A percentile compares a stretch with the other conserved stretches of the same genome.
Evolutionary conservation across 352 stramenopile genomes (phyloP).

Genomic region (Pythium graminicola): DNA sequence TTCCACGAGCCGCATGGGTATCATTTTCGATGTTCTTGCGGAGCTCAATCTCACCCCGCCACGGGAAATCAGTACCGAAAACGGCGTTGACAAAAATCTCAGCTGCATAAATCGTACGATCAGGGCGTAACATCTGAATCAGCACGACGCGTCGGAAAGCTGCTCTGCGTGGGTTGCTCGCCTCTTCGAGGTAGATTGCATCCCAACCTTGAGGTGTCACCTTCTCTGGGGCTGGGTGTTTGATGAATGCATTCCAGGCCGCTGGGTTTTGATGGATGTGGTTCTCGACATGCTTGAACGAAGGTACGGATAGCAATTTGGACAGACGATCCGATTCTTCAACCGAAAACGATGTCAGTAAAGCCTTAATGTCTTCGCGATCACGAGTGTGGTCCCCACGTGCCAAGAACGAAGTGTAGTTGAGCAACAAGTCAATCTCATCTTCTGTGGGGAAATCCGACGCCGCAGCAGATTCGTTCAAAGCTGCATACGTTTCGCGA

Average conservation of each 20-base stretch:
- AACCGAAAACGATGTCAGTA: conserved; percentile 53
- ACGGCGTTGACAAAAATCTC: conserved; percentile 71
- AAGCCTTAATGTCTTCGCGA: conserved; percentile 38
- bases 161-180: conserved; percentile 39
- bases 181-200: conserved; percentile 25
- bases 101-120: conserved; percentile 81
- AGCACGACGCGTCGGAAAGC: conserved; percentile 81
- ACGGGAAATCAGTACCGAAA: conserved; percentile 92
- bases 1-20: conserved; percentile 84
- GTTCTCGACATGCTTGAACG: conserved; percentile 72
- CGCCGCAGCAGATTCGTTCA: conserved; percentile 25
- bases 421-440: conserved; percentile 67
- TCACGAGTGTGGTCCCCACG: conserved; percentile 31
- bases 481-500: conserved; percentile 39
- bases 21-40: conserved; percentile 90
- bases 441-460: conserved; percentile 66
- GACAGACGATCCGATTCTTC: conserved; percentile 81
- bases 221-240: conserved; percentile 64
- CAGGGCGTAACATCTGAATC: conserved; percentile 82
- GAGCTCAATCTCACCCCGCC: conserved; percentile 93
- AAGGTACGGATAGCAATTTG: conserved; percentile 63
- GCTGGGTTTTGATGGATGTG: conserved; percentile 55
- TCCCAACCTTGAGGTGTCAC: conserved; percentile 67
- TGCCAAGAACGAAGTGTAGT: conserved; percentile 44
- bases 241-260: conserved; percentile 80